Evolutionary conservation across 345 rosid species (phyloP).

Genomic region (Moricandia arvensis): DNA sequence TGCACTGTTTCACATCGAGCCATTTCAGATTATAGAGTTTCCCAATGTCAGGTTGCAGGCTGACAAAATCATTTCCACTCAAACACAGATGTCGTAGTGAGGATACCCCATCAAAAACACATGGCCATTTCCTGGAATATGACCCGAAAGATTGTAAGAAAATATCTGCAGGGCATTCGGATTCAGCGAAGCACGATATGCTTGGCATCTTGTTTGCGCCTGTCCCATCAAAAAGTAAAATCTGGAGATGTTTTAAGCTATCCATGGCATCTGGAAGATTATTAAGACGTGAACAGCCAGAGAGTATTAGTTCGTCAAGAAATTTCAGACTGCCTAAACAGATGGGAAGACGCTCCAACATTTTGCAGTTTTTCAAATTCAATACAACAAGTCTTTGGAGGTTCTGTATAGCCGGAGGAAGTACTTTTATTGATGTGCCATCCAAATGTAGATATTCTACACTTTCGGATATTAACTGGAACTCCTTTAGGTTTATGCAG

Average conservation of each 20-base stretch:
- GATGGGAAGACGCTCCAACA: background rate
- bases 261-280: background rate
- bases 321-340: background rate
- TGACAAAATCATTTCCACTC: background rate
- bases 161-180: background rate
- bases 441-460: background rate
- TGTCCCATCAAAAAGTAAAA: background rate
- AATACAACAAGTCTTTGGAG: background rate
- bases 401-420: background rate
- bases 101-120: background rate
- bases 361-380: constrained; percentile 6
- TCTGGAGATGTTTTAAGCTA: background rate
- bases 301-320: constrained; percentile 1
- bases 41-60: background rate
- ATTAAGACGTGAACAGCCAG: constrained; percentile 1
- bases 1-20: background rate
- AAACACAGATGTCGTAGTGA: background rate
- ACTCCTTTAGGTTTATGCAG: background rate
- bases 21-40: background rate
- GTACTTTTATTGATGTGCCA: constrained; percentile 15
- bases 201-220: background rate
- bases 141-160: no score
- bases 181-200: background rate
- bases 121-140: no score
- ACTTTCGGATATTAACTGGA: background rate